Evolutionary conservation across 305 asterid genomes (phyloP).

Genomic region (Solanum hybrid): DNA sequence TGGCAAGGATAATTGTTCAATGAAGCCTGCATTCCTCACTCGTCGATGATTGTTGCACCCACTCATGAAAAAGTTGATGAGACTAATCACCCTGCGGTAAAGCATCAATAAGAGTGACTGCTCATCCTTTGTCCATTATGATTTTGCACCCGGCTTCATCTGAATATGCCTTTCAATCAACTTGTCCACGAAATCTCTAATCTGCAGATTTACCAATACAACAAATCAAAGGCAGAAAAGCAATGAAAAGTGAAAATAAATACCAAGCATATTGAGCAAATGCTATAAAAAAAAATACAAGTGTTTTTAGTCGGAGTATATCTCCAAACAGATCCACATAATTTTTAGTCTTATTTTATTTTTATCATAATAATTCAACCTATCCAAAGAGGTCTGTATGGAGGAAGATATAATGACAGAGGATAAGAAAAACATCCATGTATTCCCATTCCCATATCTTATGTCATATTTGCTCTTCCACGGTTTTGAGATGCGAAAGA

Average conservation of each 20-base stretch:
- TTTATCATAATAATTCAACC: neutral
- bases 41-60: neutral
- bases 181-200: constrained; percentile 87
- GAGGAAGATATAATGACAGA: neutral
- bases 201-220: constrained; percentile 40
- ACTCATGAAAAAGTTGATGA: neutral
- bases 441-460: neutral
- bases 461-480: neutral
- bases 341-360: neutral
- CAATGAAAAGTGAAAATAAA: neutral
- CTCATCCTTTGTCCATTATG: constrained; percentile 32
- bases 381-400: neutral
- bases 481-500: neutral
- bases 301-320: neutral
- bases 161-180: constrained; percentile 82
- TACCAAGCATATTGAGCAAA: neutral
- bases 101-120: constrained; percentile 9
- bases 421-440: neutral
- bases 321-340: neutral
- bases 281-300: neutral
- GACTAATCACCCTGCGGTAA: constrained; percentile 6
- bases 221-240: constrained; percentile 15
- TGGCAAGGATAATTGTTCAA: neutral
- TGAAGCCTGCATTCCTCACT: neutral
- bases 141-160: constrained; percentile 47